These are phyloP conservation scores for Debaryomyces subglobosus DNA, from an alignment of 1,139 yeast species.

Conservation along the genomic window DNA sequence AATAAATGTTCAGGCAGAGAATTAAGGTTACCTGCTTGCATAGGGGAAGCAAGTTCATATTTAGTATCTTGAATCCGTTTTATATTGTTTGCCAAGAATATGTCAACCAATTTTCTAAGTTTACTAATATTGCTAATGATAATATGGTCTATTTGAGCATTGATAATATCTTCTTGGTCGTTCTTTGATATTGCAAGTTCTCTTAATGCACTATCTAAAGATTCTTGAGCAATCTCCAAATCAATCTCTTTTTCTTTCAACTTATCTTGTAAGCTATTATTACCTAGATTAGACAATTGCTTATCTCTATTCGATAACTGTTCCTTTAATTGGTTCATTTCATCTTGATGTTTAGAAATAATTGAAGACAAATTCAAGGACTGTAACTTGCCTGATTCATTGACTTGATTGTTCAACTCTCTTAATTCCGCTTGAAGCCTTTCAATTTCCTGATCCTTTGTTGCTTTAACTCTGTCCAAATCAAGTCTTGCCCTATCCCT, in stretches of 20 bases:
- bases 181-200: conserved; percentile 61
- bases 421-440: conserved; percentile 67
- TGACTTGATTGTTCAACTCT: conserved; percentile 60
- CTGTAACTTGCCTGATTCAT: conserved; percentile 67
- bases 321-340: conserved; percentile 45
- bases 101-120: conserved; percentile 65
- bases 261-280: conserved; percentile 44
- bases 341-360: conserved; percentile 64
- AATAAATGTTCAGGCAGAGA: conserved; percentile 74
- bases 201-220: conserved; percentile 71
- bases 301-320: conserved; percentile 36
- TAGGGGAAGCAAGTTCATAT: conserved; percentile 73
- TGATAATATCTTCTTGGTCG: conserved; percentile 56
- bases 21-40: conserved; percentile 83
- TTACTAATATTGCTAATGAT: conserved; percentile 53
- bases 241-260: conserved; percentile 77
- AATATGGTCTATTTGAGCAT: conserved; percentile 62
- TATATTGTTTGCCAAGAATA: conserved; percentile 69
- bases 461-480: conserved; percentile 69
- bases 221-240: conserved; percentile 76
- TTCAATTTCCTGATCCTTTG: conserved; percentile 69
- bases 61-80: conserved; percentile 74
- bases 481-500: conserved; percentile 89
- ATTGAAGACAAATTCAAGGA: conserved; percentile 66
- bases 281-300: conserved; percentile 24